Conservation (phyloP, 768 basidiomycete genomes). For the Boletellus emodensis region DNA sequence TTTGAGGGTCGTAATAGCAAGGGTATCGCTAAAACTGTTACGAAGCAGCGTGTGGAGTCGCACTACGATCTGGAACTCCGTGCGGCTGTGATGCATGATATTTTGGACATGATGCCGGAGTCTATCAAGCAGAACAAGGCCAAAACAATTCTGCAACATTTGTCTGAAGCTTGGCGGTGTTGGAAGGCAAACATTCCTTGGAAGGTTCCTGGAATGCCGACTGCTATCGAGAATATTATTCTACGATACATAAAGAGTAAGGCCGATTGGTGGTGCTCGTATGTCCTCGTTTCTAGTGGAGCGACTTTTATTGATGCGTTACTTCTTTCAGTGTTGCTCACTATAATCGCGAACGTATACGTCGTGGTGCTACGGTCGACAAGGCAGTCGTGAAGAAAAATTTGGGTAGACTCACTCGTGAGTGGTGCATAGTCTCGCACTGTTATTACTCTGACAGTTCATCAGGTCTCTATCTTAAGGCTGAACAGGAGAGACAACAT, state of each 20-base stretch:
- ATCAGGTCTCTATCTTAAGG: slow-evolving; percentile 87
- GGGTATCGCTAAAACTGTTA: slow-evolving; percentile 96
- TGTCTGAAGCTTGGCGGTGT: slow-evolving; percentile 98
- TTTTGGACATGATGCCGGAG: slow-evolving; percentile 99
- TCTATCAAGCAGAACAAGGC: slow-evolving; percentile 99
- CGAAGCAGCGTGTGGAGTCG: slow-evolving; percentile 98
- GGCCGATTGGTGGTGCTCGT: slow-evolving; percentile 98
- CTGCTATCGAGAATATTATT: slow-evolving; percentile 99
- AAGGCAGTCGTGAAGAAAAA: slow-evolving; percentile 99
- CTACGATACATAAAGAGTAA: slow-evolving; percentile 99
- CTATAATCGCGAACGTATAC: slow-evolving; percentile 96
- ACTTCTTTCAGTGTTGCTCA: slow-evolving; percentile 72
- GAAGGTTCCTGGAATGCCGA: slow-evolving; percentile 99
- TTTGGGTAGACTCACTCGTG: slow-evolving; percentile 92
- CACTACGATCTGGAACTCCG: slow-evolving; percentile 97
- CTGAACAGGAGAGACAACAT: slow-evolving; percentile 98
- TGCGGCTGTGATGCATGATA: slow-evolving; percentile 99
- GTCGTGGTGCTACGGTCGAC: slow-evolving; percentile 94
- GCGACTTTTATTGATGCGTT: neutral
- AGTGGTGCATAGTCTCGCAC: slow-evolving; percentile 20
- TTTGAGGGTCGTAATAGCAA: slow-evolving; percentile 98
- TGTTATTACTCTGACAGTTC: slow-evolving; percentile 2
- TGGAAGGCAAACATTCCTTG: slow-evolving; percentile 98
- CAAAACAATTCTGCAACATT: slow-evolving; percentile 98
- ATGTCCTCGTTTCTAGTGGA: slow-evolving; percentile 27